Evolutionary conservation across 139 green algal species (phyloP), one percentile per base, ranked within the genome.

Genomic region (Picochlorum sp.): DNA sequence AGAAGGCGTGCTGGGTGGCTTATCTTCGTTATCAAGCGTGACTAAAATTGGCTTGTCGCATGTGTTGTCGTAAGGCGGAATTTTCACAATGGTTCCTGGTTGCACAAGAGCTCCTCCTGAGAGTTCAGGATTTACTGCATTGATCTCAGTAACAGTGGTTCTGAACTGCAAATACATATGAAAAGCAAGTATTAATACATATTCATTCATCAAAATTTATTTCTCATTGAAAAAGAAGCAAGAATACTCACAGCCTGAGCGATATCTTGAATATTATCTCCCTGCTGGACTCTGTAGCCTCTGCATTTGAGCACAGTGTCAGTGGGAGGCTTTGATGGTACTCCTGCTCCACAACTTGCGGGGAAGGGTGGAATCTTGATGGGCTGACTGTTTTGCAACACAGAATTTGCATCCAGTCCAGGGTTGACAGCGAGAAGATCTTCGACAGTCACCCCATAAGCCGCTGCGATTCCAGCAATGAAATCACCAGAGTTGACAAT

Each of bases 331-430:
- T 65, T 59, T 7, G 32, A 25, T 33, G 31, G 32, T 18, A 47
- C 30, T 41, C 55, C 64, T 24, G 22, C 35, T 26, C 55, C 64
- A 43, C 64, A 71, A 54, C 39, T 53, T 22, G 43, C 64, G 32
- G 57, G 57, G 55, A 61, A 71, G 16, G 64, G 64, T 7, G 55
- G 55, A 37, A 71, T 51, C 22, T 65, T 61, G 14, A 71, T 47
- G 16, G 32, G 55, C 9, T 47, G 32, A 20, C 55, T 26, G 18
- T 59, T 59, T 40, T 65, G 63, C 40, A 71, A 45, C 12, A 60
- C 24, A 1, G 33, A 45, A 36, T 30, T 32, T 5, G 39, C 43
- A 8, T 29, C 25, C 3, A 66, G 55, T 12, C 13, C 24, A 45
- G 56, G 33, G 35, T 71, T 71, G 14, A 65, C 54, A 6, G 29